These are phyloP conservation scores for Plasmodium gaboni DNA, from an alignment of 169 alveolate species.

Conservation along the genomic window DNA sequence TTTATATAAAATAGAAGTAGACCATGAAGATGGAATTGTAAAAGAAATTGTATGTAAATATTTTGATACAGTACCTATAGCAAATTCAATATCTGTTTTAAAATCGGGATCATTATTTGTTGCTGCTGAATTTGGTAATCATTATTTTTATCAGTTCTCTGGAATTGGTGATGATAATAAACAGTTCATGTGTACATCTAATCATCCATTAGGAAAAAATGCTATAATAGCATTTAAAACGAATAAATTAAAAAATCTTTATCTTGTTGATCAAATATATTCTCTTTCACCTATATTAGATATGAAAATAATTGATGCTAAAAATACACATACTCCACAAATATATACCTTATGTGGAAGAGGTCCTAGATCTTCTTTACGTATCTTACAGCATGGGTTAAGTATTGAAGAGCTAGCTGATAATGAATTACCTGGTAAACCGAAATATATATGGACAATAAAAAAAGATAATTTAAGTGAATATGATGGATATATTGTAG, in stretches of 20 bases:
- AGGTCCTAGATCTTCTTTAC: constrained; percentile 95
- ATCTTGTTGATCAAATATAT: constrained; percentile 91
- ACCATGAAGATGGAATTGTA: constrained; percentile 92
- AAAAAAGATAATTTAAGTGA: constrained; percentile 86
- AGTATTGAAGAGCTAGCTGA: constrained; percentile 96
- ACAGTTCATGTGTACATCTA: constrained; percentile 91
- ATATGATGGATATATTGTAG: constrained; percentile 92
- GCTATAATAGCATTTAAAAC: constrained; percentile 94
- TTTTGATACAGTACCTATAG: constrained; percentile 97
- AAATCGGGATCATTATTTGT: constrained; percentile 96
- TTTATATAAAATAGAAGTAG: constrained; percentile 90
- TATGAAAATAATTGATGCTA: constrained; percentile 95
- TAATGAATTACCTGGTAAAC: constrained; percentile 96
- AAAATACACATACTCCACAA: constrained; percentile 85
- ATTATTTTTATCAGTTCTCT: constrained; percentile 89
- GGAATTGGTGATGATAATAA: constrained; percentile 87
- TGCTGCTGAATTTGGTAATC: constrained; percentile 98
- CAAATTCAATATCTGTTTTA: constrained; percentile 94
- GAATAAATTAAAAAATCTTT: constrained; percentile 90
- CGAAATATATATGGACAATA: constrained; percentile 96
- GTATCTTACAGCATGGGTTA: constrained; percentile 97
- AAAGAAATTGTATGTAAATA: constrained; percentile 92
- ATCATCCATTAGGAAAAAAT: constrained; percentile 90
- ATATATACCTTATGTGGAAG: constrained; percentile 95
- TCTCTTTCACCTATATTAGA: constrained; percentile 96